Evolutionary conservation across 192 early-diverging fungal species (phyloP), one percentile per base, ranked within the genome.

Genomic region (Kappamyces sp.): DNA sequence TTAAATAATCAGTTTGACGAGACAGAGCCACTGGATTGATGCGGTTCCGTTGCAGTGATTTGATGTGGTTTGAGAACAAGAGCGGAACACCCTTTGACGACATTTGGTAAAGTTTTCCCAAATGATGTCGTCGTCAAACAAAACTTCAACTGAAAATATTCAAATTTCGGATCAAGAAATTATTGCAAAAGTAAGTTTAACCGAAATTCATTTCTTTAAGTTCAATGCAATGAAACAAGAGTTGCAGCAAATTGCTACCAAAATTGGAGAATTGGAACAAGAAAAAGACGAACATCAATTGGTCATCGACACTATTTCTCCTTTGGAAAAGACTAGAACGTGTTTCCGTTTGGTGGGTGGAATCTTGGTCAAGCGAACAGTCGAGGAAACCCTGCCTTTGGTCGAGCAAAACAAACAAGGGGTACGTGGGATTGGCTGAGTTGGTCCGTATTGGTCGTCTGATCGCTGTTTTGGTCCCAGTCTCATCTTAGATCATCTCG

Each of bases 311-410:
- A 93, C 92, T n/a, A 86, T 98, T 57, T 66, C 75, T 12, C 87
- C 90, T 36, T 76, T 94, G 67, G 76, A 87, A 33, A 74, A 62
- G 47, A 84, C 86, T 51, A 87, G 95, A 53, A 94, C 92, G 72
- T 94, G 92, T 68, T 94, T 90, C 73, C 86, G 93, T 40, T 72
- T 98, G 64, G 86, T 98, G 47, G 89, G 90, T 54, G 95, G 95
- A 44, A 90, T 98, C 6, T 70, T 98, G 35, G 88, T 96, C 23
- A 90, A 98, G 65, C 86, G 92, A 32, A 93, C 92, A 2, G 88
- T 96, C 48, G 80, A 83, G 65, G 92, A 98, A 59, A 91, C 94
- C 5, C 67, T 95, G 36, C 95, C 95, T 23, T 86, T 87, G 4
- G 72, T 98, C 7, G 81, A 87, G 66, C 84, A 81, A 49, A 94